Evolutionary conservation across 2,329 filamentous ascomycete genomes (phyloP), one percentile per base, ranked within the genome.

Genomic region (Fonsecaea monophora): DNA sequence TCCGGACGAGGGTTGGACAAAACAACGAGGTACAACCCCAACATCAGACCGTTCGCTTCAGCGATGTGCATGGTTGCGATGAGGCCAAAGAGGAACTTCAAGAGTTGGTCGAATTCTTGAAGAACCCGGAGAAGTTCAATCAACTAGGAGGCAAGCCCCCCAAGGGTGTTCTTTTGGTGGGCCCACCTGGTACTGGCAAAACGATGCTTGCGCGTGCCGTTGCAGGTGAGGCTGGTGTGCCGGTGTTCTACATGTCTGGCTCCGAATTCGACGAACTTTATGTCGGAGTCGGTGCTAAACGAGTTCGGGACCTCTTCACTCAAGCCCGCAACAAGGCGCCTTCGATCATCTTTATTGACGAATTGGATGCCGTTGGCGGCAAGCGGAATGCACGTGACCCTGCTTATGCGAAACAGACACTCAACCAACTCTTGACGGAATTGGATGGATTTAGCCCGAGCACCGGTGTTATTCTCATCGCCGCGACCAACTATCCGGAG

Each of bases 231-330:
- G 94, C 95, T 62, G 95, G 94, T 64, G 95, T 99, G 18, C 95
- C 95, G 1, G 99, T 99, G 85, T 99, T 98, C 85, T 99, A 97
- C 85, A 98, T 99, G 94, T 99, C 95, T 75, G 95, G 95, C 59
- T 96, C 92, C 66, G 95, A 99, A 78, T 99, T 99, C 76, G 95
- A 99, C 75, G 95, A 99, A 80, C 90, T 99, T 60, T 99, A 97
- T 75, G 96, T 99, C 40, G 95, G 95, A 76, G 95, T 99, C 62
- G 93, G 94, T 76, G 93, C 93, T 54, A 97, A 99, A 84, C 91
- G 95, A 75, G 94, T 99, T 57, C 92, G 95, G 66, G 95, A 97
- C 69, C 86, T 97, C n/a, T 96, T 97, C 78, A 82, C 84, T 54
- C 88, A 91, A 64, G 94, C 94, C 71, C 92, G 93, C 72, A 79